Evolutionary conservation across 352 stramenopile genomes (phyloP).

Genomic region (Globisporangium orthogonon): DNA sequence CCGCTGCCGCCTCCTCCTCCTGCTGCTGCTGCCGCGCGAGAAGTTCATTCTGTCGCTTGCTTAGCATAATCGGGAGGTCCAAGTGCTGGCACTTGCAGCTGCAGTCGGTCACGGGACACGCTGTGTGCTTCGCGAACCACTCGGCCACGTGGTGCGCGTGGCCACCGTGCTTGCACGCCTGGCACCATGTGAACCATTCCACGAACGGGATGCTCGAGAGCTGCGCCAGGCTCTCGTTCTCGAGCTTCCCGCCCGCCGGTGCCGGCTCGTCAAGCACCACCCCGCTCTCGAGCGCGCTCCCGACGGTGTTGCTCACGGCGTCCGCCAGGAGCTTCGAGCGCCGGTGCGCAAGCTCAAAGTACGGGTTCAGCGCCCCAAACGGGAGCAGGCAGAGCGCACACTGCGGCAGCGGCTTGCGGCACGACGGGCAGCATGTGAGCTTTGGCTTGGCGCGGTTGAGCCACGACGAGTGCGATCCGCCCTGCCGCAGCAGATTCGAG

Average conservation of each 20-base stretch:
- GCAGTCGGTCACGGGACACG: constrained; percentile 92
- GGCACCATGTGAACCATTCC: constrained; percentile 95
- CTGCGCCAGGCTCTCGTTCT: constrained; percentile 84
- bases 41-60: constrained; percentile 41
- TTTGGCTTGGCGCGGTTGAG: constrained; percentile 86
- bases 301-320: constrained; percentile 30
- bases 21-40: constrained; percentile 27
- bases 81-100: constrained; percentile 87
- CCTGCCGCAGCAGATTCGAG: constrained; percentile 77
- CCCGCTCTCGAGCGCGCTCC: constrained; percentile 23
- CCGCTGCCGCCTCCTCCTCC: constrained; percentile 13
- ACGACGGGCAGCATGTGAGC: constrained; percentile 88
- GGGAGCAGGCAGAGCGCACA: constrained; percentile 92
- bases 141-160: constrained; percentile 92
- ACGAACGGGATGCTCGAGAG: constrained; percentile 92
- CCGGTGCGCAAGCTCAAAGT: constrained; percentile 90
- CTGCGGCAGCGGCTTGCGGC: constrained; percentile 90
- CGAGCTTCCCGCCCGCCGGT: constrained; percentile 34
- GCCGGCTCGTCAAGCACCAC: constrained; percentile 48
- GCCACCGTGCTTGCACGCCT: constrained; percentile 86
- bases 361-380: constrained; percentile 93
- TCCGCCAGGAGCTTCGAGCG: constrained; percentile 59
- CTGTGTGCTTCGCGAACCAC: constrained; percentile 89
- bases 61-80: constrained; percentile 54
- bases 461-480: constrained; percentile 89